Conservation (phyloP, 768 basidiomycete species). For the Nidula microcarpa region DNA sequence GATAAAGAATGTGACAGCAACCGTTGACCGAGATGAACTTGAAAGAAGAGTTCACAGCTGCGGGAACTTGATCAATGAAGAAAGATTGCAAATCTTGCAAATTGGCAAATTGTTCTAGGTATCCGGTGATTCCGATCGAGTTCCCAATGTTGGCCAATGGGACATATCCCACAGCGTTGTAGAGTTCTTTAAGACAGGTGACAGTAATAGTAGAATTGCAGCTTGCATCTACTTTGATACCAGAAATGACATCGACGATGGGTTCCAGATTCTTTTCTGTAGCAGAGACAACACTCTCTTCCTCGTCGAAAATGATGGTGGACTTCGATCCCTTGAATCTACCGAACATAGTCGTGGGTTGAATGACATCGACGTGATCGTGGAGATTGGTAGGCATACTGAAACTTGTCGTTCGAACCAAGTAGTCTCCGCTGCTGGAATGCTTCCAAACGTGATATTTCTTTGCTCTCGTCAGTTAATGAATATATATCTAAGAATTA, state of each 20-base stretch:
- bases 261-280: constrained; percentile 15
- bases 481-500: background rate
- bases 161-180: constrained; percentile 45
- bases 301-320: constrained; percentile 28
- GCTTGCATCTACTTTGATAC: constrained; percentile 45
- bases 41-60: constrained; percentile 46
- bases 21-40: constrained; percentile 55
- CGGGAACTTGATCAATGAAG: constrained; percentile 40
- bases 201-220: constrained; percentile 49
- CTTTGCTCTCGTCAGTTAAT: constrained; percentile 19
- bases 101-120: constrained; percentile 51
- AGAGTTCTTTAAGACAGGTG: constrained; percentile 49
- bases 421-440: constrained; percentile 36
- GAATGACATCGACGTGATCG: constrained; percentile 60
- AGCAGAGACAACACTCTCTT: constrained; percentile 7
- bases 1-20: constrained; percentile 15
- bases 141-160: constrained; percentile 41
- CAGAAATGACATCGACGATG: constrained; percentile 17
- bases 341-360: constrained; percentile 71
- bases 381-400: constrained; percentile 57
- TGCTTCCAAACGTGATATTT: constrained; percentile 57
- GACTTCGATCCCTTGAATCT: constrained; percentile 42
- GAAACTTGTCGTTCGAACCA: constrained; percentile 64
- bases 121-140: constrained; percentile 50
- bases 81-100: constrained; percentile 46